Evolutionary conservation across 208 protist species (phyloP), one percentile per base, ranked within the genome.

Genomic region (Leishmania gerbilli): DNA sequence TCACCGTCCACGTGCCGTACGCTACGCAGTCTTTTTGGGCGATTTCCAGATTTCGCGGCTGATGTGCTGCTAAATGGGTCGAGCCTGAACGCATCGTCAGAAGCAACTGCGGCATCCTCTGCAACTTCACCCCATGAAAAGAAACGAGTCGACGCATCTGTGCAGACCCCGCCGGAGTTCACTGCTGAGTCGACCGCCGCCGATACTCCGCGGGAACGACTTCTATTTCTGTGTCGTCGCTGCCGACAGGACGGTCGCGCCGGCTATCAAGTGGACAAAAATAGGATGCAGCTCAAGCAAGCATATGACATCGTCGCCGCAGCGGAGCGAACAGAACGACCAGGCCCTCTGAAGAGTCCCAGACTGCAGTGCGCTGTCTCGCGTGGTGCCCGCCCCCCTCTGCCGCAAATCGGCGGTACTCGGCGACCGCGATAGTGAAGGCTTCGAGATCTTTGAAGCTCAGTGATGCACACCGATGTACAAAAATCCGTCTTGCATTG

Each of bases 201-300:
- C 17, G 56, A 62, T 31, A 24, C 71, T 17, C 24, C 45, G 34
- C 21, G 40, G 17, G 21, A 82, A 42, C 71, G 37, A 3, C 67
- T 47, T 11, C 86, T 86, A 0, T 93, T 93, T 74, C 71, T 93
- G 0, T 95, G 91, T 76, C 87, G 89, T 27, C 85, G 79, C 24
- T 95, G 91, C 60, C 78, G 91, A 17, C 84, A 91, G 53, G 91
- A 95, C 72, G 83, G 83, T 15, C 82, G 91, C 34, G 72, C 75
- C 19, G 79, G 42, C 13, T 91, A 88, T 58, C 49, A 74, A 7
- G 87, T 89, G 62, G 84, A 91, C 74, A 45, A 72, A 31, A 71
- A 51, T 24, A 79, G n/a, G 69, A 69, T 76, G 76, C 74, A 69
- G 3, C 69, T 84, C 71, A 75, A 3, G 24, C 71, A 56, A 34